These are phyloP conservation scores for Vitis rupestris DNA, from an alignment of 164 flowering plant species.

Conservation along the genomic window DNA sequence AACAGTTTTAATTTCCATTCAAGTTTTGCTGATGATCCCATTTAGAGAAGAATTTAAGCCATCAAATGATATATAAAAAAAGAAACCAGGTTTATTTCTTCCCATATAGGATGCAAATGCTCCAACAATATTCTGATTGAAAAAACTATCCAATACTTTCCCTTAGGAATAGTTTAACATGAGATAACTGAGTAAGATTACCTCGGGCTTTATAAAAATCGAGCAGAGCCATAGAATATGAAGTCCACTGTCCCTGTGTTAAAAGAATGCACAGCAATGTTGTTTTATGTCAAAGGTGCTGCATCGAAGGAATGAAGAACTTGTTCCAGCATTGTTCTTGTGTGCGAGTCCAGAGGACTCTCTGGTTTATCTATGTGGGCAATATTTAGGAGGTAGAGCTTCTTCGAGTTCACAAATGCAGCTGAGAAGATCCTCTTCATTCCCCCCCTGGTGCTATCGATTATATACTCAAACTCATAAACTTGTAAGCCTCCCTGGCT, in stretches of 20 bases:
- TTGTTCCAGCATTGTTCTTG: constrained; percentile 55
- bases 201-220: constrained; percentile 1
- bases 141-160: neutral
- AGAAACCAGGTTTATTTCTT: neutral
- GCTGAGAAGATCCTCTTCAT: constrained; percentile 57
- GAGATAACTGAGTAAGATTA: constrained; percentile 4
- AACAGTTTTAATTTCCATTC: too few relatives aligned
- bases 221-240: neutral
- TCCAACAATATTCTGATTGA: neutral
- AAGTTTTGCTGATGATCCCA: neutral
- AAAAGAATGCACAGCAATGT: constrained; percentile 8
- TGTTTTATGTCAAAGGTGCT: constrained; percentile 24
- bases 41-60: neutral
- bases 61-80: neutral
- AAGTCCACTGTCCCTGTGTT: neutral
- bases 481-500: constrained; percentile 64
- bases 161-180: neutral
- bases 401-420: constrained; percentile 74
- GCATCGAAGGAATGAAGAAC: constrained; percentile 82
- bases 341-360: constrained; percentile 52
- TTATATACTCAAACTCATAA: constrained; percentile 73
- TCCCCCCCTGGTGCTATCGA: constrained; percentile 72
- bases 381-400: constrained; percentile 79
- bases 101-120: neutral
- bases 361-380: constrained; percentile 66